These are phyloP conservation scores for Blumeria hordei DNA, from an alignment of 2,329 filamentous ascomycete species.

Conservation along the genomic window DNA sequence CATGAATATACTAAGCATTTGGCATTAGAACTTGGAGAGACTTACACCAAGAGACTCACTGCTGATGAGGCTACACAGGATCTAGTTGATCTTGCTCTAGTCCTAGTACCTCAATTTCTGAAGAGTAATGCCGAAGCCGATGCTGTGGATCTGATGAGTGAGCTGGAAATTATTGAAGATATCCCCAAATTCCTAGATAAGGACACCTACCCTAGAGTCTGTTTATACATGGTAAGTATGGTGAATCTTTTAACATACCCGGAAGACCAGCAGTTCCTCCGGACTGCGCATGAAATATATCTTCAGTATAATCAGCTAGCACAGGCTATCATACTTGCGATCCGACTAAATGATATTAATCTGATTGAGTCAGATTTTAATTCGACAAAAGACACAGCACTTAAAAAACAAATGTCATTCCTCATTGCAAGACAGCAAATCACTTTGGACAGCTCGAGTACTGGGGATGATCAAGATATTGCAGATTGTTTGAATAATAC, in stretches of 20 bases:
- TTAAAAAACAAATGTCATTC: constrained; percentile 88
- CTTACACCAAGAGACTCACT: constrained; percentile 69
- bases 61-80: constrained; percentile 69
- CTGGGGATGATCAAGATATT: constrained; percentile 44
- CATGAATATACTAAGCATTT: constrained; percentile 96
- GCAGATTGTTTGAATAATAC: constrained; percentile 71
- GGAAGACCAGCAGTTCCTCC: constrained; percentile 87
- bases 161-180: constrained; percentile 88
- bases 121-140: constrained; percentile 96
- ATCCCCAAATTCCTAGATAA: constrained; percentile 78
- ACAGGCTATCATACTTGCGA: constrained; percentile 83
- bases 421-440: constrained; percentile 81
- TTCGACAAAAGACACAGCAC: constrained; percentile 51
- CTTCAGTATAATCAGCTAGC: constrained; percentile 78
- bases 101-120: constrained; percentile 80
- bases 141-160: constrained; percentile 88
- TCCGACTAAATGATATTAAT: constrained; percentile 68
- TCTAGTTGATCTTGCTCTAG: constrained; percentile 59
- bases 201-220: constrained; percentile 80
- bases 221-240: constrained; percentile 97
- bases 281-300: constrained; percentile 83
- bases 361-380: constrained; percentile 67
- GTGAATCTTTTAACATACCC: constrained; percentile 93
- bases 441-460: constrained; percentile 40
- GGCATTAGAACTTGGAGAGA: constrained; percentile 83